These are phyloP conservation scores for Candida ponderosae DNA, from an alignment of 805 yeast genomes.

Conservation along the genomic window DNA sequence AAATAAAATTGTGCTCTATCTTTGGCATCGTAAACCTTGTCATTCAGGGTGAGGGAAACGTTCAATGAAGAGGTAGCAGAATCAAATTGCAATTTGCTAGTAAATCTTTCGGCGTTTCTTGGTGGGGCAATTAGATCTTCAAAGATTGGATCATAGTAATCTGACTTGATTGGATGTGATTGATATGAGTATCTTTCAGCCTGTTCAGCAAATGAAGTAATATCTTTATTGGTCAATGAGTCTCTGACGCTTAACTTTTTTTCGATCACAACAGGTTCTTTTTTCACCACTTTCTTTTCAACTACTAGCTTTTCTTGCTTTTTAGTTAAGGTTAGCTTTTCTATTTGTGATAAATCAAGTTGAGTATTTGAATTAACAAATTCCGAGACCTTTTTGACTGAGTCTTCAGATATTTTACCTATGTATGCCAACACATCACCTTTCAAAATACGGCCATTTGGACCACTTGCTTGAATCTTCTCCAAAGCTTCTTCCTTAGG, in stretches of 20 bases:
- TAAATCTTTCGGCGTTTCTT: constrained; percentile 35
- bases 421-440: constrained; percentile 87
- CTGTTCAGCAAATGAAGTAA: constrained; percentile 28
- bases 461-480: constrained; percentile 80
- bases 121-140: constrained; percentile 49
- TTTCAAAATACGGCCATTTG: constrained; percentile 76
- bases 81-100: constrained; percentile 17
- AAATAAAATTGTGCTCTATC: constrained; percentile 33
- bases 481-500: constrained; percentile 62
- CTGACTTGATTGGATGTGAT: constrained; percentile 30
- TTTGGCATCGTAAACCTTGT: constrained; percentile 34
- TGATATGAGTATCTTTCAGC: constrained; percentile 39
- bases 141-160: constrained; percentile 49
- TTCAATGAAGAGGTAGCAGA: constrained; percentile 12
- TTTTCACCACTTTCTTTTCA: constrained; percentile 5
- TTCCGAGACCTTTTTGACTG: constrained; percentile 45
- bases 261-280: constrained; percentile 18
- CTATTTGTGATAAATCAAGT: constrained; percentile 67
- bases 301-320: constrained; percentile 7
- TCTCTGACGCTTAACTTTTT: constrained; percentile 20
- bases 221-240: constrained; percentile 20
- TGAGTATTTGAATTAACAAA: constrained; percentile 49
- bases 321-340: constrained; percentile 23
- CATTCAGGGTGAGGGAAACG: constrained; percentile 26
- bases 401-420: constrained; percentile 58